Conservation (phyloP, 2,329 filamentous ascomycete species). For the Nothophoma quercina region DNA sequence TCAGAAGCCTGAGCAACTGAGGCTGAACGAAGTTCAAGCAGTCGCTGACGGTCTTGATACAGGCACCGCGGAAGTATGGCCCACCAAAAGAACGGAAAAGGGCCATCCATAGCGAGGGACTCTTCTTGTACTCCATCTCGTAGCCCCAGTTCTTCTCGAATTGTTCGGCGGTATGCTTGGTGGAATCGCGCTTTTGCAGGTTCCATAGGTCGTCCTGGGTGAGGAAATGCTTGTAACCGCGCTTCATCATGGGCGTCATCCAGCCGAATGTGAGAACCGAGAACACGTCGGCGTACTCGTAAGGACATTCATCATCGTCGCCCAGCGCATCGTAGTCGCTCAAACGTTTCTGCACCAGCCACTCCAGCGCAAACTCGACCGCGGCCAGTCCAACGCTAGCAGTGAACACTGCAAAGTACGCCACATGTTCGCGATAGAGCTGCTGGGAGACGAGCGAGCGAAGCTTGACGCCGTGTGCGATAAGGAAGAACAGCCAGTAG, state of each 20-base stretch:
- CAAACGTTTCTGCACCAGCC: constrained; percentile 81
- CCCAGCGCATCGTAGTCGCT: constrained; percentile 73
- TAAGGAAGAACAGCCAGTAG: constrained; percentile 88
- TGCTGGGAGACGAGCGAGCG: constrained; percentile 84
- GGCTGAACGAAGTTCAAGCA: constrained; percentile 87
- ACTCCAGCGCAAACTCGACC: constrained; percentile 80
- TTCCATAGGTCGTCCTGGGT: constrained; percentile 98
- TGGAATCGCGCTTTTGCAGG: constrained; percentile 80
- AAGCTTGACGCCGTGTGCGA: constrained; percentile 81
- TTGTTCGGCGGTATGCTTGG: constrained; percentile 71
- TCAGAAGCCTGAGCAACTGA: constrained; percentile 84
- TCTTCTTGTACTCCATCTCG: constrained; percentile 75
- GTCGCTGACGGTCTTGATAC: constrained; percentile 92
- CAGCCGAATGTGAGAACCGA: constrained; percentile 93
- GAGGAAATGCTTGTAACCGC: constrained; percentile 88
- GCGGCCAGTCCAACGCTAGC: constrained; percentile 74
- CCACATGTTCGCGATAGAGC: constrained; percentile 68
- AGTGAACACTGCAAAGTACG: constrained; percentile 81
- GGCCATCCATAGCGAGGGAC: constrained; percentile 85
- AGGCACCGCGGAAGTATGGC: constrained; percentile 79
- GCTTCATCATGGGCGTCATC: constrained; percentile 99
- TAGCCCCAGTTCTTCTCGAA: constrained; percentile 80
- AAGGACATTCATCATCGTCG: constrained; percentile 74
- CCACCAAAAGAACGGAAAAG: constrained; percentile 84
- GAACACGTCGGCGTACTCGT: constrained; percentile 93